These are phyloP conservation scores for Pugionium cornutum DNA, from an alignment of 345 rosid genomes.

Conservation along the genomic window DNA sequence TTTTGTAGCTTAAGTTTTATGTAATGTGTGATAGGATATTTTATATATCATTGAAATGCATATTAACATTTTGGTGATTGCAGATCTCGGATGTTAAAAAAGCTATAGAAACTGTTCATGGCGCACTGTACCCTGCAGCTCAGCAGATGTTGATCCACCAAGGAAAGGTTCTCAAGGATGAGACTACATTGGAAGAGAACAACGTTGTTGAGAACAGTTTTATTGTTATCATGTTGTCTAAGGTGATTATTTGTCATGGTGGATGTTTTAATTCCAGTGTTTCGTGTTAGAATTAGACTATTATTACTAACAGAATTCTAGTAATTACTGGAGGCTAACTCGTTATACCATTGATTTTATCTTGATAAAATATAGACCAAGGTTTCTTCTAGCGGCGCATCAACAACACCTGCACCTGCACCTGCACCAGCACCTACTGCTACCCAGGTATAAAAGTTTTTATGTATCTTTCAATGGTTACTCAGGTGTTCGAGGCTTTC, in stretches of 20 bases:
- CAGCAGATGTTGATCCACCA: constrained; percentile 85
- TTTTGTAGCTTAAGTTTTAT: neutral
- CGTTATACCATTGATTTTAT: neutral
- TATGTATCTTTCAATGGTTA: constrained; percentile 2
- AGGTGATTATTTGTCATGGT: constrained; percentile 46
- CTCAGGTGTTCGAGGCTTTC: constrained; percentile 1
- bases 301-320: neutral
- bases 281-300: neutral
- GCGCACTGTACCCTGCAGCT: constrained; percentile 66
- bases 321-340: constrained; percentile 1
- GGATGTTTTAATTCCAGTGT: neutral
- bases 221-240: constrained; percentile 81
- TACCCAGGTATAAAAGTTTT: constrained; percentile 28
- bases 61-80: constrained; percentile 13
- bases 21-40: neutral
- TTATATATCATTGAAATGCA: neutral
- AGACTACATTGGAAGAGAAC: constrained; percentile 68
- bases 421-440: constrained; percentile 27
- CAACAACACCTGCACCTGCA: constrained; percentile 35
- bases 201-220: constrained; percentile 75
- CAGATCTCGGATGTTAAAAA: constrained; percentile 75
- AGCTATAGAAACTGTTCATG: constrained; percentile 69
- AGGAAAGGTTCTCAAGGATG: constrained; percentile 79
- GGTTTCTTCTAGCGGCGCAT: constrained; percentile 35
- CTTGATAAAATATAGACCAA: constrained; percentile 26